Evolutionary conservation across 306 rosid species (phyloP), one percentile per base, ranked within the genome.

Genomic region (Sechiopsis laciniata): DNA sequence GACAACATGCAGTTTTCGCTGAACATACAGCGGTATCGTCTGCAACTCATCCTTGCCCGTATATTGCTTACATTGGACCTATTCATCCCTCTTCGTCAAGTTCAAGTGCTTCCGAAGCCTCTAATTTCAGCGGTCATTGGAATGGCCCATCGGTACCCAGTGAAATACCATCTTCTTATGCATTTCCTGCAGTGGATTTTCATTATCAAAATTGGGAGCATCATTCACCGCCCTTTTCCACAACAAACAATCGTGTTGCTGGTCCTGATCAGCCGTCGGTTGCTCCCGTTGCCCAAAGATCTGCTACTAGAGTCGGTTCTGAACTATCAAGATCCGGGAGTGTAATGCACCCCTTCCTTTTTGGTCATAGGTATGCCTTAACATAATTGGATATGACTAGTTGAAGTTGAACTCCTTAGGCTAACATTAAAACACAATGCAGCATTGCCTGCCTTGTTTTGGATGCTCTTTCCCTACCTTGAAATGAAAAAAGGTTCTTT

Each of bases 121-220:
- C 97, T 40, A 90, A 67, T 82, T 86, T 87, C 20, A 82, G 79
- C 82, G 82, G 76, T 74, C 95, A 79, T 70, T 90, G 98, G 98
- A 86, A 76, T 74, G 85, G 82, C 22, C 86, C 94, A 46, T 87
- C 98, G 10, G 78, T 82, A 66, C 97, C 92, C 45, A 85, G 83
- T 82, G 97, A 91, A 78, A 74, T 88, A 76, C 84, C 86, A 26
- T 63, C 94, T 78, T 85, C 99, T 55, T 95, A 88, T 80, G 79
- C 92, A 42, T 86, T 86, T 84, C 97, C 99, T 79, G 87, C 88
- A 4, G 80, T 88, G 84, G 97, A 88, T 87, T 79, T 88, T 80
- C 91, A 85, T 83, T 91, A 91, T 80, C 96, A 85, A 64, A 72
- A 83, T 78, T 94, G 98, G 98, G 98, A 90, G 66, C 97, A 87